Base-by-base conservation (phyloP, 352 stramenopile genomes). In the Phytopythium litorale region DNA sequence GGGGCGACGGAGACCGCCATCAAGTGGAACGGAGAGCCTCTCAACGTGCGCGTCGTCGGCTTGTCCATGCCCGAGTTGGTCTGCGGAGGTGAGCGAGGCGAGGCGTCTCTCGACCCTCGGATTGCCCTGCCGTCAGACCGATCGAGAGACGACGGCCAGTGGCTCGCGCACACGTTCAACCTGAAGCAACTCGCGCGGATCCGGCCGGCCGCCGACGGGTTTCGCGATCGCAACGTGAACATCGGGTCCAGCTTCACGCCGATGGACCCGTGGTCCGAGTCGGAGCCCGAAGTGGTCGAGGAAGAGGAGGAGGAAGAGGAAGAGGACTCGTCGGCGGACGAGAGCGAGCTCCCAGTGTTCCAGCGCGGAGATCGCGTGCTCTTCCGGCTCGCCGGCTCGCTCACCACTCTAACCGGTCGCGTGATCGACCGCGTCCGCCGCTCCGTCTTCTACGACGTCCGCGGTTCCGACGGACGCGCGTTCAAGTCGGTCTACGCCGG, bases 391-490 rank as follows among this genome's bases (percentile, higher is more conserved):
- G 63, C 67, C 45, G 78, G 78, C 19, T 74, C 45, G 18, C 62
- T 88, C 37, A 52, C 63, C 2, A 70, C 67, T 19, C 7, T 28
- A 2, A 28, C n/a, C 4, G 53, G 53, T 3, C 35, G 53, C 48
- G 53, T 58, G 15, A 5, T 37, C 19, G 21, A 12, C 38, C 76
- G 76, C 19, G 75, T 89, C 42, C 56, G 57, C 1, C 50, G 32
- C 40, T 82, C 80, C 25, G 73, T 77, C 59, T 87, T 89, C 55
- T 89, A 89, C 68, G 73, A 81, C 54, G 66, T 89, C 28, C 63
- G 68, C 9, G 68, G 72, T 38, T 69, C 72, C 25, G 87, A 84
- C 28, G 70, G 78, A 9, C 82, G 32, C 21, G 63, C 78, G 23
- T 78, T 85, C 56, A 62, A 76, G 43, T 69, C 80, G 8, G 64